Evolutionary conservation across 176 grass and related monocot species (phyloP), one percentile per base, ranked within the genome.

Genomic region (Dendrocalamus sinicus): DNA sequence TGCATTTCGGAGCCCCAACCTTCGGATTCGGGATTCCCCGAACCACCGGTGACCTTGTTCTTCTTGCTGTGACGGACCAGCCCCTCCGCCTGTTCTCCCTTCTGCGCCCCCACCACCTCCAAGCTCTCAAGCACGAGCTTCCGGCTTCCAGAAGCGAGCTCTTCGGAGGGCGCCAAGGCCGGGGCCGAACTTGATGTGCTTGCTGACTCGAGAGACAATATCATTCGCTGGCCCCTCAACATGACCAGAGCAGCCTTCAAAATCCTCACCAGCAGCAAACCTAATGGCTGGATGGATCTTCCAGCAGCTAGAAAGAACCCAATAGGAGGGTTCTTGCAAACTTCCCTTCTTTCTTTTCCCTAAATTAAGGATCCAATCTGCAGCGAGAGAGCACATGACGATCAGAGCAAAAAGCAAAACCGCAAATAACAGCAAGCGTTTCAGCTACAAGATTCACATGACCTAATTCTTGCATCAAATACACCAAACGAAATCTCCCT

Each of bases 291-390:
- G 20, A 67, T 45, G 70, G 54, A 75, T 58, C 77, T 23, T 75
- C 85, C 77, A 35, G 68, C 77, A 67, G 47, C 59, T 62, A 81
- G 12, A 60, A 82, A 59, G 35, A 57, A 41, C 61, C 72, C 50
- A 59, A 37, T 12, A 76, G 3, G 4, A 53, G 28, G 17, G 13
- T 47, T 17, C 23, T n/a, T 51, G 16, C 52, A 52, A 43, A 60
- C 22, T 58, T 0, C 28, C 58, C 71, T 62, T 37, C 28, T 53
- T 64, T 65, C 12, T 37, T 66, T 8, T 10, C 26, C 71, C 48
- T 28, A 76, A 85, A 65, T 80, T 63, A 72, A 86, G 22, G 85
- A 73, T 51, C 15, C 40, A 80, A 79, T 78, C 85, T 86, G 70
- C 67, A 67, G 63, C n/a, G 1, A 48, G 23, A 46, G 51, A 22